Evolutionary conservation across 345 rosid species (phyloP), one percentile per base, ranked within the genome.

Genomic region (Fremontodendron californicum): DNA sequence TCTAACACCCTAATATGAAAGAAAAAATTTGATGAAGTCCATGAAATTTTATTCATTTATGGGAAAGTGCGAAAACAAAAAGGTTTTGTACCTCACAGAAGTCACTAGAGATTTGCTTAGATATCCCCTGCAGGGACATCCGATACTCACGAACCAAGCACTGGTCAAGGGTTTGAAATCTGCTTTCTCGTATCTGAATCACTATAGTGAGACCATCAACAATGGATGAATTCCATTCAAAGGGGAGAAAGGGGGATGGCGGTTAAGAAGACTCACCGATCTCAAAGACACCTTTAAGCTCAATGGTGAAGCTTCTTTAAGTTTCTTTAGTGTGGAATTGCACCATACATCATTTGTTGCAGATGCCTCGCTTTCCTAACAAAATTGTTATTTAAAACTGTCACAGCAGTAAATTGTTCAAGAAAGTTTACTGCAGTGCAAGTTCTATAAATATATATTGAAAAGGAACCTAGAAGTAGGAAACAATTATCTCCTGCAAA

Each of bases 201-300:
- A 75, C 63, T 39, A 68, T 31, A 4, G 31, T n/a, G 52, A 78
- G 25, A 78, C 42, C 48, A 72, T 4, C 78, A 48, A 37, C n/a
- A 61, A 61, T 3, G 52, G 9, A 65, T 64, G 25, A 25, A 25
- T 18, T 43, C 39, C 13, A 25, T n/a, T 4, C 3, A 54, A 77
- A 7, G 19, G 58, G 21, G 78, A 4, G 51, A 39, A 42, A 67
- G 42, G 15, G 2, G 8, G 23, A 3, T 55, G 27, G 31, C 4
- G 4, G 52, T 49, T 31, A 19, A 74, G 70, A 37, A 78, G 39
- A 88, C 99, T 87, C 84, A 91, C 99, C 33, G 98, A 93, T 93
- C 91, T 92, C 78, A 96, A 81, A 58, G 97, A 81, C 72, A 93
- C 95, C 87, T 93, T 96, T 88, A 96, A 89, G 80, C 98, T 89